Base-by-base conservation (phyloP, 495 filamentous ascomycete genomes). In the Thermothielavioides terrestris region DNA sequence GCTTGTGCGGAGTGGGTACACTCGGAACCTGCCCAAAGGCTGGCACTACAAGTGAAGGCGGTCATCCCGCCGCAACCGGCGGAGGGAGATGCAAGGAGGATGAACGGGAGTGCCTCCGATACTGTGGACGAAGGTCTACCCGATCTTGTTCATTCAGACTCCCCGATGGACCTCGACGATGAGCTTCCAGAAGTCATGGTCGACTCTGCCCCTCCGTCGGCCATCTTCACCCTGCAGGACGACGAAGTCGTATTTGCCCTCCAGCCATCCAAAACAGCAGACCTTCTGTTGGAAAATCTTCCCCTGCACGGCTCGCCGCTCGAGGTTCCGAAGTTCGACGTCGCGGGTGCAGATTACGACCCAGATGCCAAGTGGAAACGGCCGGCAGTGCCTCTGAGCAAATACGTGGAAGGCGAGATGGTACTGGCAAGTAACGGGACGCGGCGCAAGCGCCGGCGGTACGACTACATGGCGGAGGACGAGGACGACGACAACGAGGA, bases 251-350 rank as follows among this genome's bases (percentile, higher is more conserved):
- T 83, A 3, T 94, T 95, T 64, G 76, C 77, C 3, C 71, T 95
- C 15, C 77, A 85, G 43, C 81, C 80, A 53, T 89, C 88, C 0
- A 79, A 86, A 25, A 77, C 80, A 6, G 79, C 85, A 1, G 86
- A 91, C 54, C 86, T 88, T 43, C 70, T 97, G n/a, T 64, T 96
- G n/a, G 75, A 81, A 15, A 88, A 95, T 60, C 69, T 96, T 12
- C 90, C 90, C 9, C 66, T 89, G 31, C 92, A 88, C 57, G 74
- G 82, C 12, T 81, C 88, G 3, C 76, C 86, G 6, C 69, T 80
- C 4, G 67, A 74, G 47, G 64, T 77, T 12, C 77, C 80, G 2
- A 74, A 78, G 32, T 71, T 70, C 9, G 74, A 81, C 37, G 54
- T 78, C n/a, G 72, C 68, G 0, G 67, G 60, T 1, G 76, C 78